Base-by-base conservation (phyloP, 257 asterid species). In the Solanum clarkiae region DNA sequence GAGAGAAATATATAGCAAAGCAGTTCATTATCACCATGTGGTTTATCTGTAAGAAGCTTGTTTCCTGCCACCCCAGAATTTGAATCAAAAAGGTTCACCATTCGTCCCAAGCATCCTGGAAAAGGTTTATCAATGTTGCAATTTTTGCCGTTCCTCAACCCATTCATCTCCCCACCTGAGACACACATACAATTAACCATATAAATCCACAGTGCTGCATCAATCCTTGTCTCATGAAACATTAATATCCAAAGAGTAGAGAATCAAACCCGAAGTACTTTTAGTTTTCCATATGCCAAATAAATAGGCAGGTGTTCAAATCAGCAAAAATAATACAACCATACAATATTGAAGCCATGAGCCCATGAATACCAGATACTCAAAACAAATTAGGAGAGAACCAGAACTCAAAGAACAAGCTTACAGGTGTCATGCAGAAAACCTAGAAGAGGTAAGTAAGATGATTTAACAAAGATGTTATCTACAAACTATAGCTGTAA, bases 101-200 rank as follows among this genome's bases (percentile, higher is more conserved):
- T 92, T 88, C 94, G 92, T 86, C 99, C 99, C 94, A 95, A 88
- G 91, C 98, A 94, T 87, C 98, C 98, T 45, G 97, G 95, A 86
- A 92, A 83, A 32, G 93, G 88, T 84, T 89, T 90, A 88, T 92
- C 98, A 87, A 88, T 87, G 85, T 84, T 89, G 86, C 69, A 65
- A 84, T 29, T 88, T 87, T 91, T 87, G 18, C 87, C 91, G 86
- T 85, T 87, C 83, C 90, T 92, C 87, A 92, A 62, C 40, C 91
- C 94, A 91, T 90, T 94, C 99, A 96, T 95, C 90, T 92, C 95
- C 83, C 55, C 69, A 88, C 93, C 99, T 92, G 93, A 65, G 70
- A 89, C 51, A 57, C 53, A 40, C 42, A 53, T 80, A 66, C 66
- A 51, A 60, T n/a, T 18, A 42, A 62, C 84, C 47, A 68, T 40